phyloP scores from a whole-genome alignment of 257 asterid species.

The Gynochthodes officinalis region DNA sequence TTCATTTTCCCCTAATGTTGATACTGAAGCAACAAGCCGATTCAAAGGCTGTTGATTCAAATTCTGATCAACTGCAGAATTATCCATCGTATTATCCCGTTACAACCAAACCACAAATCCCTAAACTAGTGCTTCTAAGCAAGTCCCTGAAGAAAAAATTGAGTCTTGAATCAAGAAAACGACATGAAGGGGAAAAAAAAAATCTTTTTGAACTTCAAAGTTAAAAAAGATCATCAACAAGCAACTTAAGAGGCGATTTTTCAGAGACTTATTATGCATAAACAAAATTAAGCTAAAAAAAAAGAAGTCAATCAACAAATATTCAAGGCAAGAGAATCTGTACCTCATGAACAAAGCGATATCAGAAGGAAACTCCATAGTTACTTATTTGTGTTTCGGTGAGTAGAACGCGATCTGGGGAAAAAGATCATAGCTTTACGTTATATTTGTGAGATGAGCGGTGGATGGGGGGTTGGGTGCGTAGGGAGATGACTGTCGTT shows the following conservation, averaged over 20 bases:
- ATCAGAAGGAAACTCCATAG: neutral
- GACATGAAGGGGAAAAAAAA: neutral
- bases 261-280: neutral
- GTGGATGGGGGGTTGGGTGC: neutral
- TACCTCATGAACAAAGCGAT: neutral
- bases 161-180: neutral
- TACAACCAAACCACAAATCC: conserved; percentile 13
- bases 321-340: neutral
- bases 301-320: neutral
- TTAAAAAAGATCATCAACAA: neutral
- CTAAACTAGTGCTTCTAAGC: neutral
- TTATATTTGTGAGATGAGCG: neutral
- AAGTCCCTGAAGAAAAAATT: conserved; percentile 6
- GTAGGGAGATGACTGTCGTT: neutral
- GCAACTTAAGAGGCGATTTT: neutral
- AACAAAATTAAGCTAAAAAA: neutral
- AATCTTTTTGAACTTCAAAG: too few relatives aligned
- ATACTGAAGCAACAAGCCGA: conserved; percentile 39
- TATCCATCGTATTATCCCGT: conserved; percentile 57
- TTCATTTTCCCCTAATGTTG: conserved; percentile 47
- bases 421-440: neutral
- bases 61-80: conserved; percentile 62
- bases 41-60: conserved; percentile 69
- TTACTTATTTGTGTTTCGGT: neutral
- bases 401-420: neutral